A percentile compares a stretch with the other conserved stretches of the same genome.
Conservation (phyloP, 2,329 filamentous ascomycete species). For the Phialophora expanda region DNA sequence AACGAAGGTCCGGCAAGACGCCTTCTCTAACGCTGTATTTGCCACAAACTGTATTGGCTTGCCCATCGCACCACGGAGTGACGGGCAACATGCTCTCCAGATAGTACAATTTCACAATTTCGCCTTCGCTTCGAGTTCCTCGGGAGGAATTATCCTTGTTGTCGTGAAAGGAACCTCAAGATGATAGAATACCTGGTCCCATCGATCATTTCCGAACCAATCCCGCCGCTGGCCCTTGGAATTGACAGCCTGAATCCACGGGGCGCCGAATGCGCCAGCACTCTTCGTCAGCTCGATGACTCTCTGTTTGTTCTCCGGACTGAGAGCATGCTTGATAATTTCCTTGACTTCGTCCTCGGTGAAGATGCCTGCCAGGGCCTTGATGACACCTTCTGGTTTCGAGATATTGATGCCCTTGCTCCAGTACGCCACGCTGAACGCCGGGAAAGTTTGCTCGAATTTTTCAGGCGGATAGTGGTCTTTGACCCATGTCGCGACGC, state of each 20-base stretch:
- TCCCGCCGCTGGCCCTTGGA: conserved; percentile 26
- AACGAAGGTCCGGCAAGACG: background rate
- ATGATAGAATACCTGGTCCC: conserved; percentile 33
- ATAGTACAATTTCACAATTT: conserved; percentile 19
- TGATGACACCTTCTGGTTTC: conserved; percentile 25
- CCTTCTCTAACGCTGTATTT: background rate
- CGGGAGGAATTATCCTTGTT: conserved; percentile 27
- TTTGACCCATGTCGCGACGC: conserved; percentile 34
- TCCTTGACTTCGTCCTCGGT: conserved; percentile 32
- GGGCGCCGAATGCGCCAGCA: conserved; percentile 31
- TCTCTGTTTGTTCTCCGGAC: conserved; percentile 31
- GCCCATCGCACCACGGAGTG: background rate
- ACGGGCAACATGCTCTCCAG: background rate
- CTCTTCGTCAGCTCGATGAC: conserved; percentile 32
- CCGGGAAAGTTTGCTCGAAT: conserved; percentile 32
- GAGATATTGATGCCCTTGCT: conserved; percentile 35
- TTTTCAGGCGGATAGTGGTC: conserved; percentile 34
- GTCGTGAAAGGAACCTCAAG: conserved; percentile 27
- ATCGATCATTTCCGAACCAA: conserved; percentile 35
- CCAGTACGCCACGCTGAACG: conserved; percentile 32
- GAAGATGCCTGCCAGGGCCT: conserved; percentile 32
- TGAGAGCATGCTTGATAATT: conserved; percentile 31
- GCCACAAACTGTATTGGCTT: background rate
- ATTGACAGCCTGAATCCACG: conserved; percentile 32
- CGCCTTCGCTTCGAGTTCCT: conserved; percentile 26